A percentile compares a stretch with the other conserved stretches of the same genome.
Conservation (phyloP, 495 filamentous ascomycete species). For the Talaromyces adpressus region DNA sequence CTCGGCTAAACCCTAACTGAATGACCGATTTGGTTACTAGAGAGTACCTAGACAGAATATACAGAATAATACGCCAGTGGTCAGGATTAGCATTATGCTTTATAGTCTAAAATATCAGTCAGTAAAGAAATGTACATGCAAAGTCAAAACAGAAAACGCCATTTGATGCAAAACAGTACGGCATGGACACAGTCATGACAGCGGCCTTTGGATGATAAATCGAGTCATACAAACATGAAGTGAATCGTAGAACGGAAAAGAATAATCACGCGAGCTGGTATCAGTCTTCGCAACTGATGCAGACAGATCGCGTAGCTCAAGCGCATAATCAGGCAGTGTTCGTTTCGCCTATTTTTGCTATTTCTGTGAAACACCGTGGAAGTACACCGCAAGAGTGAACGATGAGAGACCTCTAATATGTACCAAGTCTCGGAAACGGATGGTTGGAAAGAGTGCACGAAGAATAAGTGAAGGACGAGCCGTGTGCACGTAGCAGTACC, state of each 20-base stretch:
- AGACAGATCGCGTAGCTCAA: not conserved
- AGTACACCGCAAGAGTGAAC: not conserved
- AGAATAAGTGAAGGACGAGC: no score
- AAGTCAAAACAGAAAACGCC: not conserved
- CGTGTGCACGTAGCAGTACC: no score
- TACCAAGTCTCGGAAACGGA: no score
- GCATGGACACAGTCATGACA: not conserved
- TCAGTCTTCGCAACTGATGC: not conserved
- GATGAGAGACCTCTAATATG: no score
- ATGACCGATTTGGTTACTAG: not conserved
- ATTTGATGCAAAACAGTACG: slow-evolving; percentile 1
- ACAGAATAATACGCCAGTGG: not conserved
- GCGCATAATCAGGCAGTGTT: no score
- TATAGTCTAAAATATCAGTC: not conserved
- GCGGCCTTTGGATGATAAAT: not conserved
- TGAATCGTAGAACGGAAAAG: not conserved
- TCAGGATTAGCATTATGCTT: not conserved
- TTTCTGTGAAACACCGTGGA: no score
- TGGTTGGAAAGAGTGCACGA: no score
- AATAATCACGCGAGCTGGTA: not conserved
- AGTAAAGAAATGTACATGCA: not conserved
- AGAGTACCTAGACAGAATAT: not conserved
- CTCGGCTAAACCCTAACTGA: slow-evolving; percentile 41
- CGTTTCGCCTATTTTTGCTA: no score
- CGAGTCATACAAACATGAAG: not conserved